Evolutionary conservation across 164 flowering plant genomes (phyloP).

Genomic region (Houttuynia cordata): DNA sequence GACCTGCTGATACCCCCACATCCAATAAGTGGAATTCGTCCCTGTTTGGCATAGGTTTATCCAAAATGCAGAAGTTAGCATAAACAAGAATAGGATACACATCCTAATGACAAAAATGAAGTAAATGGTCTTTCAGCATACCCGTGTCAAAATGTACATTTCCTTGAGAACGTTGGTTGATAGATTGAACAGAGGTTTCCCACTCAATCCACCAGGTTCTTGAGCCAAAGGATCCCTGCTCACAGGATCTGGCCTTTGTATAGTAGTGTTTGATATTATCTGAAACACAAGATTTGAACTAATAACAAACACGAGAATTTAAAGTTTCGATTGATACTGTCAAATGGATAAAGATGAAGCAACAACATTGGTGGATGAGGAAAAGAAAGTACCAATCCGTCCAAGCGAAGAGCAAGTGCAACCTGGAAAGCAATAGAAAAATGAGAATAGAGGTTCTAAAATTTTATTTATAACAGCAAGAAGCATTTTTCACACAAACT

Average conservation of each 20-base stretch:
- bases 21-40: constrained; percentile 82
- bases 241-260: constrained; percentile 78
- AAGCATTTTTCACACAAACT: background rate
- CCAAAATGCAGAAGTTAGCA: background rate
- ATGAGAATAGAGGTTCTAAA: constrained; percentile 5
- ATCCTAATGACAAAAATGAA: background rate
- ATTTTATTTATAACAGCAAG: background rate
- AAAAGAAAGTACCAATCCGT: constrained; percentile 73
- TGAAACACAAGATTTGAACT: constrained; percentile 10
- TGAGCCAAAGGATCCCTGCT: constrained; percentile 41
- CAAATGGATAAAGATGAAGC: background rate
- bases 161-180: constrained; percentile 79
- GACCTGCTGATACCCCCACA: constrained; percentile 97
- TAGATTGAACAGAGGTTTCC: constrained; percentile 73
- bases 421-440: constrained; percentile 40
- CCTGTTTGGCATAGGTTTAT: constrained; percentile 35
- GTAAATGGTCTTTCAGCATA: constrained; percentile 19
- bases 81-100: background rate
- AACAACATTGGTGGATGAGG: background rate
- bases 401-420: constrained; percentile 84
- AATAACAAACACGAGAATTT: too few species aligned
- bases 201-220: constrained; percentile 94
- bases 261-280: constrained; percentile 95
- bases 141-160: constrained; percentile 86
- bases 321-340: background rate